Evolutionary conservation across 164 flowering plant species (phyloP), one percentile per base, ranked within the genome.

Genomic region (Stephania japonica): DNA sequence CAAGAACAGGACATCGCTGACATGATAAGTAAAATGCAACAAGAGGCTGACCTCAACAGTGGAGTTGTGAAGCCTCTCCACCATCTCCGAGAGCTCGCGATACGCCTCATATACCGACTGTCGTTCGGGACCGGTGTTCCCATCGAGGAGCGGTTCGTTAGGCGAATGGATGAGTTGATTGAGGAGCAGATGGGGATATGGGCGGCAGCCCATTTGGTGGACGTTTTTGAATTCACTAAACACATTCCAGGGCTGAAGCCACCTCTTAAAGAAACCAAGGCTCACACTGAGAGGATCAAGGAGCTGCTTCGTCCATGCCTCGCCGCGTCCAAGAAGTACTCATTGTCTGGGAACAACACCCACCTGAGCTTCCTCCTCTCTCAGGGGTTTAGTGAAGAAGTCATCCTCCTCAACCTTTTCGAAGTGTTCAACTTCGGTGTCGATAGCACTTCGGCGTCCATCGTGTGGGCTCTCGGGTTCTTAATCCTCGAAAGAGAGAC

Each of bases 401-500:
- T 78, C 13, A 26, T 61, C 23, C 71, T 74, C 63, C 71, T 71
- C 32, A 53, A 21, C 19, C 21, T 78, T 3, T 78, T 74, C 49
- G 77, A 78, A 53, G n/a, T 67, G 23, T 78, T 70, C 69, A 14
- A 71, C 64, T 75, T 78, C 7, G 74, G 43, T 1, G 65, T 75
- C 11, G 80, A 78, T 24, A 74, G 80, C 77, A 78, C 77, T 19
- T 56, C 80, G 10, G 24, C 71, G 2, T 42, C 80, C 41, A 61
- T 72, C 4, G 23, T 72, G 23, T 78, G 80, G 80, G 80, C 80
- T 1, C 80, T 78, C 0, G 74, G 75, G 4, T 75, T 66, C 53
- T 44, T 78, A 64, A 71, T 75, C 16, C 72, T 42, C n/a, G 25
- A 78, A 0, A 27, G 26, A 38, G 26, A 44, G 1, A 38, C 19